Evolutionary conservation across 306 rosid species (phyloP), one percentile per base, ranked within the genome.

Genomic region (Notholithocarpus densiflorus): DNA sequence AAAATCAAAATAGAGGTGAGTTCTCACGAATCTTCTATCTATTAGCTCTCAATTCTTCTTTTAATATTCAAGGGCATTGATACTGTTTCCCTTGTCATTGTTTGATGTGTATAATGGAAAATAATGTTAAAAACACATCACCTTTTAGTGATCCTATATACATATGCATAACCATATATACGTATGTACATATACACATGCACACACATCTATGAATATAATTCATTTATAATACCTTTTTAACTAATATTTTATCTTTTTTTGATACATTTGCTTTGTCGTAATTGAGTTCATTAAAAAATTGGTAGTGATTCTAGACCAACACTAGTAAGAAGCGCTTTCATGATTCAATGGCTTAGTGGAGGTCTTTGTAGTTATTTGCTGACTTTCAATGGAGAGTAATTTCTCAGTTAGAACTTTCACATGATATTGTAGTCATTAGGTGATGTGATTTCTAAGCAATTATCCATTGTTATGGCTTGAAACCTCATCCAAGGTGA

Each of bases 1-100:
- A 91, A 91, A 86, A 87, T 95, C 76, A 79, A 81, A 75, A 82
- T 95, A 64, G 90, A 91, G 89, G 98, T 91, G 79, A 86, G 81
- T 86, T 80, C 31, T 75, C 60, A 61, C 56, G 78, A 64, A 26
- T 65, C 74, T 37, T 14, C 60, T 56, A 21, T 74, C 29, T 76
- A 32, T 54, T 57, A 12, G 75, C 72, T 82, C 52, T 26, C 26
- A 26, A 75, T 74, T 68, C 40, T 81, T 72, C 59, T 5, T 21
- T 9, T 26, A 32, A n/a, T 34, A 11, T 76, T n/a, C 52, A 56
- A 23, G 68, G 68, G 68, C 52, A 68, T 8, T 14, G 75, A 20
- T 69, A 21, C 31, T 29, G 4, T 53, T 81, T 69, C 37, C 31
- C 45, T 11, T 72, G 8, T 32, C 20, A 17, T 73, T 80, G 52